Percentiles rank a stretch among this genome's conserved stretches.
phyloP scores from a whole-genome alignment of 2,329 filamentous ascomycete genomes.

The Paracorniculantispora psalliotae region DNA sequence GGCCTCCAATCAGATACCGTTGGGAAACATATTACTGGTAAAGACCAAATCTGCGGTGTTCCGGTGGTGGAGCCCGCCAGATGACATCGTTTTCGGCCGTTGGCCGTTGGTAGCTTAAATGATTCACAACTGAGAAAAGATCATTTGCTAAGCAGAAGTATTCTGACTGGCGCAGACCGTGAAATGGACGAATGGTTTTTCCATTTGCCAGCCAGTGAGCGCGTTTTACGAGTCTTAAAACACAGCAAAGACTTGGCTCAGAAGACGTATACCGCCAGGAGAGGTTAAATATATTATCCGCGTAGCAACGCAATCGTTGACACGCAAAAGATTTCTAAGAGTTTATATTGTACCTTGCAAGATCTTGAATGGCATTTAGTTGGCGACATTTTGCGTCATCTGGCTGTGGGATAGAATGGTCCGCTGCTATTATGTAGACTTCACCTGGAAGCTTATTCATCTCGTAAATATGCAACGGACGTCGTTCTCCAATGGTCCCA shows the following conservation, averaged over 20 bases:
- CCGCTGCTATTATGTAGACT: slow-evolving; percentile 13
- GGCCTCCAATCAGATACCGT: no score
- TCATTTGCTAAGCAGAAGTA: no score
- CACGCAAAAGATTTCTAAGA: background rate
- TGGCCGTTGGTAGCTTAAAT: no score
- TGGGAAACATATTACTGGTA: no score
- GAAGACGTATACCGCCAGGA: slow-evolving; percentile 8
- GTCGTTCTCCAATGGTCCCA: slow-evolving; percentile 14
- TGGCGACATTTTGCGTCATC: slow-evolving; percentile 8
- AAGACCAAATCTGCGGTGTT: no score
- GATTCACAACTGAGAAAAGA: no score
- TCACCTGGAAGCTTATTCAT: slow-evolving; percentile 17
- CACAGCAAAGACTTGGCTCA: background rate
- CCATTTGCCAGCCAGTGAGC: background rate
- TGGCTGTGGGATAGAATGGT: slow-evolving; percentile 3
- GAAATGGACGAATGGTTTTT: no score
- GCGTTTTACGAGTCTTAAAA: background rate
- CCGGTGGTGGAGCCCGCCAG: no score
- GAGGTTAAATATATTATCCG: slow-evolving; percentile 1
- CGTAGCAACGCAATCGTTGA: background rate
- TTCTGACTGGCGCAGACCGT: no score
- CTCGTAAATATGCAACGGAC: slow-evolving; percentile 15
- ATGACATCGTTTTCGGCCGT: no score
- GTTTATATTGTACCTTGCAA: slow-evolving; percentile 2
- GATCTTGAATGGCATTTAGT: slow-evolving; percentile 11